Conservation (phyloP, 441 rosid genomes). For the Gossypium aridum region DNA sequence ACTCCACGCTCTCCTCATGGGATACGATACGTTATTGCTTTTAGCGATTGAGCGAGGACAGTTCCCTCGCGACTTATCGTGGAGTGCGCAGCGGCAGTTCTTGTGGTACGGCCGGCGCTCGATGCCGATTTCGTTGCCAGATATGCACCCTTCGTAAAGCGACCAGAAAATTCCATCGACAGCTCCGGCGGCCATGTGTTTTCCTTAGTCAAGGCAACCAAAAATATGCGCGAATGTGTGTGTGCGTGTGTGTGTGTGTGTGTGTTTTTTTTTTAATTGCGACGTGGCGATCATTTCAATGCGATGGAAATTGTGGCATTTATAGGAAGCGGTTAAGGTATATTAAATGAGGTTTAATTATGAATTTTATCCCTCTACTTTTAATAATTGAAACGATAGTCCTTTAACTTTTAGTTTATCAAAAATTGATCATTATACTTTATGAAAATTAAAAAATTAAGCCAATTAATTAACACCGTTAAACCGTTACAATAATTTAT, state of each 20-base stretch:
- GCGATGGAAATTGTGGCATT: conserved; percentile 1
- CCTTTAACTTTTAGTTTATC: too few relatives aligned
- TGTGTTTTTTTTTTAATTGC: too few relatives aligned
- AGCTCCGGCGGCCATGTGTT: conserved; percentile 34
- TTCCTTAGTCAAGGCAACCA: not conserved
- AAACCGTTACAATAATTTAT: too few relatives aligned
- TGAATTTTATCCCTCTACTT: too few relatives aligned
- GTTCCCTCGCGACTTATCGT: conserved; percentile 24
- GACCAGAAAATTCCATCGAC: conserved; percentile 52
- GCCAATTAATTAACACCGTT: too few relatives aligned
- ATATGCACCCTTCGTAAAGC: conserved; percentile 51
- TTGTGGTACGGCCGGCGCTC: conserved; percentile 65
- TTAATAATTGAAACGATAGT: too few relatives aligned
- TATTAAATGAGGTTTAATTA: too few relatives aligned
- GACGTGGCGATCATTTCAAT: not conserved
- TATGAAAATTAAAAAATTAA: too few relatives aligned
- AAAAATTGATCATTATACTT: too few relatives aligned
- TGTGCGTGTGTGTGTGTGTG: too few relatives aligned
- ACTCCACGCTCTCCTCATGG: conserved; percentile 51
- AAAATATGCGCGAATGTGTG: not conserved
- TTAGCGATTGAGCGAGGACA: conserved; percentile 29
- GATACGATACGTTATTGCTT: conserved; percentile 38
- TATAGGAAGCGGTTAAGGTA: not conserved
- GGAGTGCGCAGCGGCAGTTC: conserved; percentile 66
- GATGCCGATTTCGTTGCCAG: conserved; percentile 31